These are phyloP conservation scores for Eutrema yunnanense DNA, from an alignment of 345 rosid genomes.

Conservation along the genomic window DNA sequence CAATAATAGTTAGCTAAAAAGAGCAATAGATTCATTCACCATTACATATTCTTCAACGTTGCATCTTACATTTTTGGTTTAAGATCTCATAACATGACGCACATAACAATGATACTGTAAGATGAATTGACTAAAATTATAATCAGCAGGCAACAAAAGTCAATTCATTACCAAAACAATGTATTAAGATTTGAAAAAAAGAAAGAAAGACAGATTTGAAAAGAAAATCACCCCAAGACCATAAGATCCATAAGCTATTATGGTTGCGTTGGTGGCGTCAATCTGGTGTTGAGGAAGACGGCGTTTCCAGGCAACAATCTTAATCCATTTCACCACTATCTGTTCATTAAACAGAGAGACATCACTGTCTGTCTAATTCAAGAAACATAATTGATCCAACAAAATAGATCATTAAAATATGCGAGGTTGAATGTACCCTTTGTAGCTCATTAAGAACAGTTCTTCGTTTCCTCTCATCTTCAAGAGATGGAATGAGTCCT, in stretches of 20 bases:
- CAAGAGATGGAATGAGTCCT: slow-evolving; percentile 36
- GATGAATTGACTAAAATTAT: not conserved
- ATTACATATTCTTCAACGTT: not conserved
- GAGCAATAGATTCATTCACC: not conserved
- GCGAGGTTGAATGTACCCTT: slow-evolving; percentile 15
- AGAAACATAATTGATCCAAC: not conserved
- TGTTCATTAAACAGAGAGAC: slow-evolving; percentile 20
- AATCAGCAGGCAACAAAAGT: not conserved
- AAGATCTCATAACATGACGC: not conserved
- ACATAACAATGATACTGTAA: not conserved
- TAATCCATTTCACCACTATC: slow-evolving; percentile 44
- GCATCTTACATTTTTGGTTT: not conserved
- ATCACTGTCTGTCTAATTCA: not conserved
- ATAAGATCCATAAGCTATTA: slow-evolving; percentile 54
- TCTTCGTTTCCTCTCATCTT: slow-evolving; percentile 46
- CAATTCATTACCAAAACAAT: not conserved
- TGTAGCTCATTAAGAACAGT: slow-evolving; percentile 32
- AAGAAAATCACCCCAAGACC: slow-evolving; percentile 45
- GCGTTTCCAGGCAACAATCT: slow-evolving; percentile 51
- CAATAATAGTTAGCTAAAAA: not conserved
- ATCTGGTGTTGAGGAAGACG: slow-evolving; percentile 35
- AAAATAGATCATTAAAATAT: not conserved
- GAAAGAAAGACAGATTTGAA: not conserved
- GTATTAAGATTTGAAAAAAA: not conserved
- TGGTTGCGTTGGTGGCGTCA: slow-evolving; percentile 35